phyloP scores from a whole-genome alignment of 345 rosid genomes.

The Limnanthes douglasii region DNA sequence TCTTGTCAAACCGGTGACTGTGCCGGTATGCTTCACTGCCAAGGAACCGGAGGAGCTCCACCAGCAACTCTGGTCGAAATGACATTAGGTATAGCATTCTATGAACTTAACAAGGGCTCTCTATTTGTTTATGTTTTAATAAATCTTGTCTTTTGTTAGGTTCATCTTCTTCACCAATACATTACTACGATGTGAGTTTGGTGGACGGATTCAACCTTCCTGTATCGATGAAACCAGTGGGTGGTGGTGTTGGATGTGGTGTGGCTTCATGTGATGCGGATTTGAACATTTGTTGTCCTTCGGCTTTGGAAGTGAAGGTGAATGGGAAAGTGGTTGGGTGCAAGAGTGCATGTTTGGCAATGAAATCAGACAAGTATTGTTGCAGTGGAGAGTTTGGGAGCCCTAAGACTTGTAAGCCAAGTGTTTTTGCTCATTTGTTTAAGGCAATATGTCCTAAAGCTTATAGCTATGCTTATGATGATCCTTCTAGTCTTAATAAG shows the following conservation, averaged over 20 bases:
- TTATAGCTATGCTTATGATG: constrained; percentile 91
- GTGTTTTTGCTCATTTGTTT: constrained; percentile 62
- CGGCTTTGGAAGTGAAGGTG: constrained; percentile 60
- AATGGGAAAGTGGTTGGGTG: constrained; percentile 62
- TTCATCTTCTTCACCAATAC: constrained; percentile 44
- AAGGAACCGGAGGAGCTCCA: constrained; percentile 51
- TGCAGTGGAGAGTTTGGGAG: constrained; percentile 70
- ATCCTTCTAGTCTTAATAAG: constrained; percentile 66
- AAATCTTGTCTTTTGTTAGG: too few species aligned
- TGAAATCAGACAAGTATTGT: constrained; percentile 81
- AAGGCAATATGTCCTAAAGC: constrained; percentile 92
- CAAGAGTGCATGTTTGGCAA: constrained; percentile 91
- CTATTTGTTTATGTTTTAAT: too few species aligned
- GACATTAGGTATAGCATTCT: too few species aligned
- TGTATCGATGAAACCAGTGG: constrained; percentile 75
- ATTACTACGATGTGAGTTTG: constrained; percentile 90
- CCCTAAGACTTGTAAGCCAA: constrained; percentile 72
- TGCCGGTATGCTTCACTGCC: constrained; percentile 35
- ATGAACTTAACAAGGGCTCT: too few species aligned
- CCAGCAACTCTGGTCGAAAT: constrained; percentile 86
- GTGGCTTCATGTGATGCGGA: constrained; percentile 76
- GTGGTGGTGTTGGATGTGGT: constrained; percentile 83
- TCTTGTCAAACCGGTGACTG: constrained; percentile 69
- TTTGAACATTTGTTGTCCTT: constrained; percentile 75
- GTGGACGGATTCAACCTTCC: constrained; percentile 92